These are phyloP conservation scores for Pleurotus giganteus DNA, from an alignment of 768 basidiomycete species.

Conservation along the genomic window DNA sequence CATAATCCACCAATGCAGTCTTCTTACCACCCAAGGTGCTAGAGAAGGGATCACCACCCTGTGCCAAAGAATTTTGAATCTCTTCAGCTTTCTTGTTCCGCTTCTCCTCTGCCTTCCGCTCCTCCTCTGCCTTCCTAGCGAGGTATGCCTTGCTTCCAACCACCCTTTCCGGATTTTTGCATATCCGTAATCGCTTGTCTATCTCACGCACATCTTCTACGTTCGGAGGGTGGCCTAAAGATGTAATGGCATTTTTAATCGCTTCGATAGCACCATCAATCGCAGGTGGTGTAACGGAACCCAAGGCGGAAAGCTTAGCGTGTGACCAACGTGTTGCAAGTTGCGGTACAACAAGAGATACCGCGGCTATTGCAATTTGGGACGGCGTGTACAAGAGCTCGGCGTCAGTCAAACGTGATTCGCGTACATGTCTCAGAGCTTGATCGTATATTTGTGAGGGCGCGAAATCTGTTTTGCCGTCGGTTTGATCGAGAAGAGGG, in stretches of 20 bases:
- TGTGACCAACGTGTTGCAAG: slow-evolving; percentile 62
- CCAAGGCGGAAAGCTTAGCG: slow-evolving; percentile 25
- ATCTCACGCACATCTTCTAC: slow-evolving; percentile 86
- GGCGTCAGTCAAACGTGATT: slow-evolving; percentile 86
- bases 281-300: slow-evolving; percentile 16
- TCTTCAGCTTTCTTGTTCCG: slow-evolving; percentile 60
- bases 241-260: slow-evolving; percentile 56
- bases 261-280: slow-evolving; percentile 41
- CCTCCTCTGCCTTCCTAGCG: slow-evolving; percentile 68
- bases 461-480: neutral
- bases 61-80: slow-evolving; percentile 35
- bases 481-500: slow-evolving; percentile 42
- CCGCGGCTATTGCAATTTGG: slow-evolving; percentile 85
- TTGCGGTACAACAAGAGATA: slow-evolving; percentile 62
- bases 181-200: slow-evolving; percentile 80
- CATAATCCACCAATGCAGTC: slow-evolving; percentile 49
- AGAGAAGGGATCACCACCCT: slow-evolving; percentile 71
- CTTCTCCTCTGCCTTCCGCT: slow-evolving; percentile 67
- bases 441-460: slow-evolving; percentile 58
- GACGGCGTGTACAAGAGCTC: slow-evolving; percentile 92
- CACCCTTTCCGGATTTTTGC: slow-evolving; percentile 96
- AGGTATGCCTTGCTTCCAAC: slow-evolving; percentile 84
- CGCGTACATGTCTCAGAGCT: slow-evolving; percentile 66
- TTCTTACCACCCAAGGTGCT: slow-evolving; percentile 40
- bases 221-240: slow-evolving; percentile 61